A percentile compares a stretch with the other conserved stretches of the same genome.
phyloP scores from a whole-genome alignment of 192 early-diverging fungal genomes.

The Lobosporangium transversale region DNA sequence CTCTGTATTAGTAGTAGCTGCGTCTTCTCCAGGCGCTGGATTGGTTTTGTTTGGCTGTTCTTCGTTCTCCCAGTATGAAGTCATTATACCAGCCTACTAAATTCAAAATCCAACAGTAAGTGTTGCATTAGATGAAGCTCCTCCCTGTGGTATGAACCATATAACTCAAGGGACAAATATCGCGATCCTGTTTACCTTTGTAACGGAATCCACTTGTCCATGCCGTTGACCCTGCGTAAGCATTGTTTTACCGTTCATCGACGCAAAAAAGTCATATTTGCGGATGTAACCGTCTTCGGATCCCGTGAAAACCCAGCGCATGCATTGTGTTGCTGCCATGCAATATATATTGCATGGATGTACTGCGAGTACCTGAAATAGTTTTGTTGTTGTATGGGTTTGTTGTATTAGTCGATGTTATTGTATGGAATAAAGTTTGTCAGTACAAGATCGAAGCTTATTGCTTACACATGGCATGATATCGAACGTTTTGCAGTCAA shows the following conservation, averaged over 20 bases:
- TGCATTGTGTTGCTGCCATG: conserved; percentile 72
- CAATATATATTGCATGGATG: conserved; percentile 77
- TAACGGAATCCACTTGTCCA: conserved; percentile 85
- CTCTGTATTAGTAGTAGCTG: neutral
- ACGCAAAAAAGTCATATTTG: conserved; percentile 91
- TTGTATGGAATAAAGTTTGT: too few species aligned
- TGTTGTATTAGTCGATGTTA: too few species aligned
- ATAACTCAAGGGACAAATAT: too few species aligned
- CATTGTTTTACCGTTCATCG: conserved; percentile 81
- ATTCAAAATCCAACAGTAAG: too few species aligned
- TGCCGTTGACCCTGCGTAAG: conserved; percentile 91
- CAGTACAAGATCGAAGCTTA: too few species aligned
- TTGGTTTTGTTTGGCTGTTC: conserved; percentile 62
- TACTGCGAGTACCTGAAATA: conserved; percentile 64
- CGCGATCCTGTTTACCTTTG: conserved; percentile 71
- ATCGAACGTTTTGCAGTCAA: conserved; percentile 55
- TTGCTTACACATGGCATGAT: conserved; percentile 58
- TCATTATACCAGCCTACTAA: conserved; percentile 71
- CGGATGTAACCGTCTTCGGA: conserved; percentile 95
- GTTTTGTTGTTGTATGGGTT: too few species aligned
- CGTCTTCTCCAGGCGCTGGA: conserved; percentile 18
- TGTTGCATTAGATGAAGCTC: too few species aligned
- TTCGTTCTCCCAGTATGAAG: conserved; percentile 89
- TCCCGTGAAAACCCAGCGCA: conserved; percentile 86
- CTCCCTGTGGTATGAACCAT: too few species aligned